These are phyloP conservation scores for Kalmusia sp. DNA, from an alignment of 2,329 filamentous ascomycete species.

Conservation along the genomic window DNA sequence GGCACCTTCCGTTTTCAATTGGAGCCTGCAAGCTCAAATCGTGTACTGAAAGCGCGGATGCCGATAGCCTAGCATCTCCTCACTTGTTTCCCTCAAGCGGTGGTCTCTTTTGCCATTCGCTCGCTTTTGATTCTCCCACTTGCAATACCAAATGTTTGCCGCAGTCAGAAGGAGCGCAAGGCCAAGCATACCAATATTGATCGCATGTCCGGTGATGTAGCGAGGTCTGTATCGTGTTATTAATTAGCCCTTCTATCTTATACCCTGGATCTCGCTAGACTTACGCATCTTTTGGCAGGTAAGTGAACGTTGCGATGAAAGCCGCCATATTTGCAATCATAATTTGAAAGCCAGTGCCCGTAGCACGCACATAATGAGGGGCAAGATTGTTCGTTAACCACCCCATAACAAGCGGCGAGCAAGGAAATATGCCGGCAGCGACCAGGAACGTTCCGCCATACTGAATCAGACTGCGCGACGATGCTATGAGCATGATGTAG, in stretches of 20 bases:
- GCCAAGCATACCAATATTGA: slow-evolving; percentile 34
- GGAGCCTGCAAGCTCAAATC: neutral
- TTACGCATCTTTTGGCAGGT: slow-evolving; percentile 52
- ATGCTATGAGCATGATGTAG: slow-evolving; percentile 61
- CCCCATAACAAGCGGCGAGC: slow-evolving; percentile 47
- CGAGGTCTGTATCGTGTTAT: slow-evolving; percentile 17
- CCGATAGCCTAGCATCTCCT: slow-evolving; percentile 32
- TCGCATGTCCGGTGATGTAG: slow-evolving; percentile 30
- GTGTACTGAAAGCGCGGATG: slow-evolving; percentile 42
- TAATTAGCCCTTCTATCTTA: neutral
- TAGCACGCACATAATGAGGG: slow-evolving; percentile 64
- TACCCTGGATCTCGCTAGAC: slow-evolving; percentile 15
- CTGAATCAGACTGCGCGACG: slow-evolving; percentile 37
- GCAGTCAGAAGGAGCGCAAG: slow-evolving; percentile 28
- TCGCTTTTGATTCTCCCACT: slow-evolving; percentile 36
- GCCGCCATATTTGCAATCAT: slow-evolving; percentile 58
- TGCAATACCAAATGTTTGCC: slow-evolving; percentile 30
- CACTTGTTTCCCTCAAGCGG: slow-evolving; percentile 30
- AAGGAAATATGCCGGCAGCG: slow-evolving; percentile 52
- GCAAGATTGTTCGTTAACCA: slow-evolving; percentile 54
- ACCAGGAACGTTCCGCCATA: slow-evolving; percentile 52
- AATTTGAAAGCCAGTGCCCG: slow-evolving; percentile 57
- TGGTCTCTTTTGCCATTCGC: slow-evolving; percentile 28
- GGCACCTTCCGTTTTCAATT: neutral
- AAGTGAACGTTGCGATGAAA: slow-evolving; percentile 61